A percentile compares a stretch with the other conserved stretches of the same genome.
Evolutionary conservation across 805 yeast species (phyloP).

Genomic region (Pichia insulana): DNA sequence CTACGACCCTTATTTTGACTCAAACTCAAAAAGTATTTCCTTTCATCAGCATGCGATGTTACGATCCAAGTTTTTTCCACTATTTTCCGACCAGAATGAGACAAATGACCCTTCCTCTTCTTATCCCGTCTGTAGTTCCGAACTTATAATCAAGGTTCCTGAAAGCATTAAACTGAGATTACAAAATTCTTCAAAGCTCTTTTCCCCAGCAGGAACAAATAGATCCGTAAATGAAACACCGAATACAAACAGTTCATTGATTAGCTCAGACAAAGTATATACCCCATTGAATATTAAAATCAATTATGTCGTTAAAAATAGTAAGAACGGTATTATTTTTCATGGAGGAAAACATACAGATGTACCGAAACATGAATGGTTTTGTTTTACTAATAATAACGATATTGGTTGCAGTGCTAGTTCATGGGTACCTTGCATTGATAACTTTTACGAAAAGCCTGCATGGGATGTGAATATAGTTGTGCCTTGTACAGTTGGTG

Average conservation of each 20-base stretch:
- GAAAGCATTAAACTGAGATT: constrained; percentile 53
- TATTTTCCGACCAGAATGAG: constrained; percentile 40
- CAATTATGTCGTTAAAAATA: constrained; percentile 54
- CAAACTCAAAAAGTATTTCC: constrained; percentile 32
- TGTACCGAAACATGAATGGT: constrained; percentile 50
- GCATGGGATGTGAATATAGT: constrained; percentile 90
- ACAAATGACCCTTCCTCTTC: constrained; percentile 23
- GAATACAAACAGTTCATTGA: constrained; percentile 22
- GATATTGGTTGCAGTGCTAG: constrained; percentile 77
- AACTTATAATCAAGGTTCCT: constrained; percentile 55
- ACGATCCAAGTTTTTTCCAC: constrained; percentile 41
- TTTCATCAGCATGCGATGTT: constrained; percentile 53
- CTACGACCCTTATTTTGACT: constrained; percentile 30
- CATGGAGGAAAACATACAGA: constrained; percentile 49
- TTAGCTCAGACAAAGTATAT: constrained; percentile 41
- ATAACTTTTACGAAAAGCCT: constrained; percentile 75
- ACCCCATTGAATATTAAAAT: constrained; percentile 69
- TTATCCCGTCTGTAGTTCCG: constrained; percentile 44
- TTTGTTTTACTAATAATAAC: constrained; percentile 75
- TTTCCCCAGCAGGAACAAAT: constrained; percentile 28
- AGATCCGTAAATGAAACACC: constrained; percentile 31
- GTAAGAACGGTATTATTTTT: constrained; percentile 69
- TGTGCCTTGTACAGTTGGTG: constrained; percentile 71
- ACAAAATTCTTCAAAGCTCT: constrained; percentile 37
- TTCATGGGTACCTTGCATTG: constrained; percentile 97